phyloP scores from a whole-genome alignment of 2,329 filamentous ascomycete genomes.

The Niveomyces coronatus region DNA sequence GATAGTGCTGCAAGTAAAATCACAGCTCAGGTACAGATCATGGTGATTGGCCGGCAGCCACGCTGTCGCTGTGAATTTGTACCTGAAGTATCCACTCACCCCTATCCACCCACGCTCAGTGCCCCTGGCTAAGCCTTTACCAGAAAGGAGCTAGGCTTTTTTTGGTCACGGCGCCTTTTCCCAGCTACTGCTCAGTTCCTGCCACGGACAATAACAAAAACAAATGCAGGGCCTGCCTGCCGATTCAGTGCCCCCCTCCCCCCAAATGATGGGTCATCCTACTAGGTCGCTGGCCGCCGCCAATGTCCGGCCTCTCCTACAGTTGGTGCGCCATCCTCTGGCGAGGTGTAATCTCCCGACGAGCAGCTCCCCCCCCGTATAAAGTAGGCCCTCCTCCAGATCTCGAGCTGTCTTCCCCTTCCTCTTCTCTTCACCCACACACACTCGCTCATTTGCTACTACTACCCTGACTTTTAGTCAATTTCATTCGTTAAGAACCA shows the following conservation, averaged over 20 bases:
- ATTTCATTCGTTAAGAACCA: slow-evolving; percentile 42
- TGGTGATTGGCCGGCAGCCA: too few relatives aligned
- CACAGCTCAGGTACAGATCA: too few relatives aligned
- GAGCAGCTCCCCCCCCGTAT: slow-evolving; percentile 24
- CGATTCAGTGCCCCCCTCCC: too few relatives aligned
- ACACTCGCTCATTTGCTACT: slow-evolving; percentile 31
- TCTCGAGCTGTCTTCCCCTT: slow-evolving; percentile 17
- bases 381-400: slow-evolving; percentile 35
- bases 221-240: too few relatives aligned
- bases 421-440: slow-evolving; percentile 38
- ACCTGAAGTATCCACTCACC: slow-evolving; percentile 1
- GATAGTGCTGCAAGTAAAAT: too few relatives aligned
- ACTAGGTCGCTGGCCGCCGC: too few relatives aligned
- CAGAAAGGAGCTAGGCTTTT: background rate
- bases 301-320: too few relatives aligned
- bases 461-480: slow-evolving; percentile 45
- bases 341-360: background rate
- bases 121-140: slow-evolving; percentile 1
- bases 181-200: background rate
- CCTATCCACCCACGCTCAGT: slow-evolving; percentile 2
- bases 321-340: background rate
- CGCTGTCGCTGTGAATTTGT: too few relatives aligned
- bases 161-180: too few relatives aligned
- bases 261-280: too few relatives aligned
- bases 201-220: background rate